Percentiles rank a stretch among this genome's conserved stretches.
These are phyloP conservation scores for Aspergillus steynii DNA, from an alignment of 495 filamentous ascomycete species.

Conservation along the genomic window DNA sequence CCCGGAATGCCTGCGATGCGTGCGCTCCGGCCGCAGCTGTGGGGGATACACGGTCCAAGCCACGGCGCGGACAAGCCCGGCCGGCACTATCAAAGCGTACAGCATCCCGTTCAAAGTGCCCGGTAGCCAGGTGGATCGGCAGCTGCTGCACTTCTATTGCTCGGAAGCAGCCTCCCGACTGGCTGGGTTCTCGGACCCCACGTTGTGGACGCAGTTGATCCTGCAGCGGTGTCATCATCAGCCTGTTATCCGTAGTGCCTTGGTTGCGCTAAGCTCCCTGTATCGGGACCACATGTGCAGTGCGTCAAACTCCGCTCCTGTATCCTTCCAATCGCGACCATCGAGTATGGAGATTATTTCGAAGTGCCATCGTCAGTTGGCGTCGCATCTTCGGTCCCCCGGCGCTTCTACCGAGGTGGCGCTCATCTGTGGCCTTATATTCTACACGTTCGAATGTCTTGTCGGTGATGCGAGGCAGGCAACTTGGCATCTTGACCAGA, in stretches of 20 bases:
- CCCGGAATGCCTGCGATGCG: constrained; percentile 39
- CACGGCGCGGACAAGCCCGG: background rate
- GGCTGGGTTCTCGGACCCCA: constrained; percentile 39
- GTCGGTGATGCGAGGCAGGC: constrained; percentile 26
- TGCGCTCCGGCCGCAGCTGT: constrained; percentile 34
- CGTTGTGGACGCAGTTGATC: constrained; percentile 42
- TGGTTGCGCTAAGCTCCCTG: constrained; percentile 38
- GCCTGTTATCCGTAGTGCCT: constrained; percentile 42
- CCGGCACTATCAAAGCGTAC: constrained; percentile 22
- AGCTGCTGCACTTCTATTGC: constrained; percentile 40
- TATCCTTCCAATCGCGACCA: background rate
- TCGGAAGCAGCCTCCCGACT: constrained; percentile 31
- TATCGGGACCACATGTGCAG: constrained; percentile 11
- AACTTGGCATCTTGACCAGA: constrained; percentile 29
- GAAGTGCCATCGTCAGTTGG: constrained; percentile 25
- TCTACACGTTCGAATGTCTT: constrained; percentile 32
- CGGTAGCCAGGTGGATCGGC: constrained; percentile 34
- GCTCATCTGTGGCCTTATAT: constrained; percentile 34
- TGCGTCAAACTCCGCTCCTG: background rate
- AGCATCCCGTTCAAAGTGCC: constrained; percentile 38
- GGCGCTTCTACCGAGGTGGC: constrained; percentile 23
- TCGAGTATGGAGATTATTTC: constrained; percentile 18
- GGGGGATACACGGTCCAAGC: constrained; percentile 30
- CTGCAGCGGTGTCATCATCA: constrained; percentile 37
- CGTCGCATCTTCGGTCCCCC: constrained; percentile 17